phyloP scores from a whole-genome alignment of 352 stramenopile species.

The Globisporangium polare region DNA sequence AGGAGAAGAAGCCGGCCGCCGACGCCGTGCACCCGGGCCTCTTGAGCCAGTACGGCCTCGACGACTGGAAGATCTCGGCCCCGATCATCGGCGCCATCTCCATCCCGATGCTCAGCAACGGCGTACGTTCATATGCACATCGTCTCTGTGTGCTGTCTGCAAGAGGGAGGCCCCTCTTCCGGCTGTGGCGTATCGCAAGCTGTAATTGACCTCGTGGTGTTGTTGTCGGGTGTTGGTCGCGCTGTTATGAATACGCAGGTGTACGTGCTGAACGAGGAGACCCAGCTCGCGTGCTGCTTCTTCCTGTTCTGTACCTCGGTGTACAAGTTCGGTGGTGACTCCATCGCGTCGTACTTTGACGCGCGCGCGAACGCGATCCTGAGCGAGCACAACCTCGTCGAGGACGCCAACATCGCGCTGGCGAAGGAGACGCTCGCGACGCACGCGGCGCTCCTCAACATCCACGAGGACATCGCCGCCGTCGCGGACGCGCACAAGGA shows the following conservation, averaged over 20 bases:
- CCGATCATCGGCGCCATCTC: conserved; percentile 66
- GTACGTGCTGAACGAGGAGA: conserved; percentile 86
- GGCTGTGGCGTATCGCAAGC: too few species aligned
- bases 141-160: background rate
- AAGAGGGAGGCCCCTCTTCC: too few species aligned
- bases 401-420: conserved; percentile 79
- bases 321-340: conserved; percentile 84
- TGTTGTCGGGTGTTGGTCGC: background rate
- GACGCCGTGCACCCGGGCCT: conserved; percentile 44
- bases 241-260: conserved; percentile 27
- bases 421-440: conserved; percentile 81
- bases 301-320: conserved; percentile 79
- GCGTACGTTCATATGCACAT: conserved; percentile 37
- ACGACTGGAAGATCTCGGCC: conserved; percentile 84
- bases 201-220: conserved; percentile 7
- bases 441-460: conserved; percentile 79
- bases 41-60: conserved; percentile 60
- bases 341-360: conserved; percentile 86
- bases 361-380: conserved; percentile 70
- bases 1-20: conserved; percentile 43
- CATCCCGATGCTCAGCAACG: conserved; percentile 77
- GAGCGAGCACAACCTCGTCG: conserved; percentile 79
- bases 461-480: conserved; percentile 80
- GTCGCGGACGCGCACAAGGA: conserved; percentile 82
- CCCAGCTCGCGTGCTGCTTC: conserved; percentile 82